Base-by-base conservation (phyloP, 2,329 filamentous ascomycete species). In the Cladophialophora immunda region DNA sequence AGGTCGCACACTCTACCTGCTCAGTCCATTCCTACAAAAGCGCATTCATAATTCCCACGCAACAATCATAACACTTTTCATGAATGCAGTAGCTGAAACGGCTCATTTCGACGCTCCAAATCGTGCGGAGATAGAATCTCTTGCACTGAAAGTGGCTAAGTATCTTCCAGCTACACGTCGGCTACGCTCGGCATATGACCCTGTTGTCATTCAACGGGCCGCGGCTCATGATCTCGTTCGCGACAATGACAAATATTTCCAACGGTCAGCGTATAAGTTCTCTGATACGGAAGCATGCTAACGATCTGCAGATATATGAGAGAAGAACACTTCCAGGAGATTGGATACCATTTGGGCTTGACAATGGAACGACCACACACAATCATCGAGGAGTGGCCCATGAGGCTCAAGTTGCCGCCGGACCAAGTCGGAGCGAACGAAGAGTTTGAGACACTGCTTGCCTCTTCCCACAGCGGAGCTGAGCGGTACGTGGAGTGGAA, bases 401-500 rank as follows among this genome's bases (percentile, higher is more conserved):
- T n/a, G 5, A 17, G 17, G 38, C 15, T 41, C 15, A 41, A 41
- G 38, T n/a, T n/a, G 6, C 15, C 15, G 17, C 38, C 38, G 17
- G 4, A n/a, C 4, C 38, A 41, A n/a, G 38, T n/a, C 17, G 38
- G 38, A 7, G 38, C 38, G 15, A 17, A 41, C 17, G 38, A 41
- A 41, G 38, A 41, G 15, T 41, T 41, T n/a, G 38, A 41, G 15
- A n/a, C 7, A n/a, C 38, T 41, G 38, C 17, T 41, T 17, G 38
- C 15, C 15, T 41, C 38, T 5, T n/a, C 15, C 17, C 15, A n/a
- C 4, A 41, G 15, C 25, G 53, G 53, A 17, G 22, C 25, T 6
- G 53, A 55, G 25, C 53, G 25, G 1, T 55, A 55, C 13, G 53
- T 55, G 22, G 53, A 55, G 13, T 55, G 53, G 53, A 55, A 55